Evolutionary conservation across 169 alveolate species (phyloP).

Genomic region (Plasmodium chabaudi): DNA sequence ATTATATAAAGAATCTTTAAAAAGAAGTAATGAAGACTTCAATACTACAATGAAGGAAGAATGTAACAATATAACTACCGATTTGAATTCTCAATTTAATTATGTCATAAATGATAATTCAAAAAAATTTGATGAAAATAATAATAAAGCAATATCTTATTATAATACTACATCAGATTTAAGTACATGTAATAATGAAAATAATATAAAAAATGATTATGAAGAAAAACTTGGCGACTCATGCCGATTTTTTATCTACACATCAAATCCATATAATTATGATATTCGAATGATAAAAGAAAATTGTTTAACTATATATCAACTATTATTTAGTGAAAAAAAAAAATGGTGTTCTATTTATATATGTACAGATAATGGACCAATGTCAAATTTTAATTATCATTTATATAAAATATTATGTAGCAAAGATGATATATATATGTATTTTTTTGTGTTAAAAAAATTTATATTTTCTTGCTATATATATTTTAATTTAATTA

Average conservation of each 20-base stretch:
- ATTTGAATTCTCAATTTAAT: too few species aligned
- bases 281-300: constrained; percentile 57
- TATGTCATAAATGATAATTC: background rate
- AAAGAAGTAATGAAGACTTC: background rate
- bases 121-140: background rate
- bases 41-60: background rate
- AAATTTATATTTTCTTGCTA: constrained; percentile 62
- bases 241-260: constrained; percentile 42
- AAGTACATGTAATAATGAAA: background rate
- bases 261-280: constrained; percentile 34
- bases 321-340: constrained; percentile 31
- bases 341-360: constrained; percentile 55
- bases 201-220: constrained; percentile 1
- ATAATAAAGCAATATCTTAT: background rate
- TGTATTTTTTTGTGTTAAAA: constrained; percentile 51
- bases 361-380: constrained; percentile 55
- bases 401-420: constrained; percentile 63
- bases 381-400: constrained; percentile 71
- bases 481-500: constrained; percentile 56
- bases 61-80: too few species aligned
- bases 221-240: constrained; percentile 47
- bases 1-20: background rate
- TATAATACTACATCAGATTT: background rate
- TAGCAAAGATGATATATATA: constrained; percentile 51
- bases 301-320: constrained; percentile 50